Percentiles rank a stretch among this genome's conserved stretches.
phyloP scores from a whole-genome alignment of 805 yeast genomes.

The Starmerella floris region DNA sequence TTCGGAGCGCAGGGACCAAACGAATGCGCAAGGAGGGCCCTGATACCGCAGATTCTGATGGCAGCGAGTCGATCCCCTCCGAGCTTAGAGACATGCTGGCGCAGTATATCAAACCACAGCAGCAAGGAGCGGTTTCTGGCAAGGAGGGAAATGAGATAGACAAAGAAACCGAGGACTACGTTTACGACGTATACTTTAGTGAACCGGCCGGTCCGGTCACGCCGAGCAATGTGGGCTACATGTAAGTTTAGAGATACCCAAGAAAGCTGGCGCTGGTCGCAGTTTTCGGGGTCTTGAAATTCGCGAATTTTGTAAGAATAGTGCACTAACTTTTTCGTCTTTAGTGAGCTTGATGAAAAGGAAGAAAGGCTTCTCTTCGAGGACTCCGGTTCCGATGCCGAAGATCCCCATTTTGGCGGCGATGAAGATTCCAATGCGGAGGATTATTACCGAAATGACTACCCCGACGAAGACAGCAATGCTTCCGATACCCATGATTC shows the following conservation, averaged over 20 bases:
- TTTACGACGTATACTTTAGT: constrained; percentile 76
- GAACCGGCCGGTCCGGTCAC: constrained; percentile 26
- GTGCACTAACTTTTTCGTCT: constrained; percentile 5
- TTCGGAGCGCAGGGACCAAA: constrained; percentile 1
- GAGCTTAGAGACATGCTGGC: constrained; percentile 66
- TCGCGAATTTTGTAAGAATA: neutral
- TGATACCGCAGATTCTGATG: constrained; percentile 10
- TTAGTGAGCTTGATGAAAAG: constrained; percentile 21
- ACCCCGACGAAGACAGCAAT: constrained; percentile 75
- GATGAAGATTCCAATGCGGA: constrained; percentile 51
- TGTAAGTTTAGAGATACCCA: constrained; percentile 22
- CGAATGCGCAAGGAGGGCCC: constrained; percentile 1
- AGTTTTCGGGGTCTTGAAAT: too few relatives aligned
- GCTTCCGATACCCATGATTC: neutral
- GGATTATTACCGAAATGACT: constrained; percentile 80
- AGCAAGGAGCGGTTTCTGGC: neutral
- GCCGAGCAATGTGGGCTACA: constrained; percentile 20
- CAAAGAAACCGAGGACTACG: constrained; percentile 50
- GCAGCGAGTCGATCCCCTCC: constrained; percentile 34
- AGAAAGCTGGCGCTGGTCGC: neutral
- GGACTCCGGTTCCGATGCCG: constrained; percentile 28
- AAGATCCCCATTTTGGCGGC: constrained; percentile 24
- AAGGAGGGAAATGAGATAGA: constrained; percentile 4
- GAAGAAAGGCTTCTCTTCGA: constrained; percentile 28
- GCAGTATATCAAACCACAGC: constrained; percentile 35